Evolutionary conservation across 2,329 filamentous ascomycete genomes (phyloP), one percentile per base, ranked within the genome.

Genomic region (Septoria petroselini): DNA sequence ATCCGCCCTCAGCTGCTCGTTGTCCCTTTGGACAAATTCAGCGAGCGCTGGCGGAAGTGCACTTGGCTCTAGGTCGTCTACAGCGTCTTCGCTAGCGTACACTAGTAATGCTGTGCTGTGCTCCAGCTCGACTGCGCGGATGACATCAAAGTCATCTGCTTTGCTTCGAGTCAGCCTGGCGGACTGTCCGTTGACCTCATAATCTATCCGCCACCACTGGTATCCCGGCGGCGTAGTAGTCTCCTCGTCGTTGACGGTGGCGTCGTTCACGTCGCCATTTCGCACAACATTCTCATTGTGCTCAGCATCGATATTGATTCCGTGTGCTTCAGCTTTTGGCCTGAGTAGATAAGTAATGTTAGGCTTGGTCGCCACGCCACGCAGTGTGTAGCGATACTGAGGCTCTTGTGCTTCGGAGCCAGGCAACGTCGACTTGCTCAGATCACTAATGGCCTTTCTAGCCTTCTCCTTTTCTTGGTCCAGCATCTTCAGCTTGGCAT

Each of bases 131-230:
- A 57, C 73, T 67, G 43, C 66, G 18, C 63, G 65, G 7, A 83
- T 71, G 7, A 83, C 81, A 51, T 81, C 75, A 35, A 73, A 68
- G 50, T 79, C 75, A 3, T 70, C 54, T 25, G 49, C 52, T 40
- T 59, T 58, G 8, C 57, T 59, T 25, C 61, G 68, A 17, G 40
- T 62, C 55, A 64, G 69, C 48, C 50, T 65, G 57, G 54, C 66
- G 48, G 69, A 71, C 35, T 66, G 67, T 57, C 73, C 71, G n/a
- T 42, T 55, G 17, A 66, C 65, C 5, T 74, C 72, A 59, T 76
- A 79, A 50, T 75, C 75, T 52, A 78, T 72, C 25, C 76, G 75
- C 78, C 78, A 81, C 78, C 78, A 81, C 57, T 78, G 71, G 65
- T 72, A 74, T 45, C 65, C 65, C 34, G 60, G 42, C 11, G 66